phyloP scores from a whole-genome alignment of 73 alveolate species.

The Paraurostyla sp. region DNA sequence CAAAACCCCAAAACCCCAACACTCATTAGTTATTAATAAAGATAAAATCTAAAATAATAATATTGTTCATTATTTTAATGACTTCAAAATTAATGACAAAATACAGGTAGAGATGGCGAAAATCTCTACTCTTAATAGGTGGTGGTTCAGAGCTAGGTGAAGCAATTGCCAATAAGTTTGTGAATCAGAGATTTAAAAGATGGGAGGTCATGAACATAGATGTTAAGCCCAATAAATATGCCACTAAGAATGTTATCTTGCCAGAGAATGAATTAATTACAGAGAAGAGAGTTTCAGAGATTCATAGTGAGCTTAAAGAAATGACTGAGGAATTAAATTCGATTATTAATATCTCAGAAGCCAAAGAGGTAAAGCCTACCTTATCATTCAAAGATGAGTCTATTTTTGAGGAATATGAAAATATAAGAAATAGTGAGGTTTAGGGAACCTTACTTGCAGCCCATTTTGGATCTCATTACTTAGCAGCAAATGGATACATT shows the following conservation, averaged over 20 bases:
- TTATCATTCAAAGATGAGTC: neutral
- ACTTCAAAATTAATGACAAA: neutral
- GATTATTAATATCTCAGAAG: neutral
- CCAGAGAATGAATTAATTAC: neutral
- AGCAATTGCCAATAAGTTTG: neutral
- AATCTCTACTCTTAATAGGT: constrained; percentile 1
- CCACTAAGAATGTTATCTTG: constrained; percentile 10
- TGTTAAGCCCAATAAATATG: neutral
- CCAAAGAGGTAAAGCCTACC: neutral
- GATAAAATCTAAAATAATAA: too few species aligned
- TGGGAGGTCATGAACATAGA: constrained; percentile 46
- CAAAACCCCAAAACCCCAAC: too few species aligned
- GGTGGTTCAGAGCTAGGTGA: constrained; percentile 17
- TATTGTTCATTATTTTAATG: too few species aligned
- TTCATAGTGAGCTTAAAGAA: neutral
- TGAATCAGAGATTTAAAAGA: neutral
- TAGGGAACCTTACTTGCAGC: neutral
- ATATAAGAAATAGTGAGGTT: neutral
- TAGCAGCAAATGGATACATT: constrained; percentile 23
- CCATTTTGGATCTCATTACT: neutral
- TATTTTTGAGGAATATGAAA: constrained; percentile 40
- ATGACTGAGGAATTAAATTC: neutral
- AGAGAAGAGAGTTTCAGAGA: neutral
- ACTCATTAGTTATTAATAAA: too few species aligned
- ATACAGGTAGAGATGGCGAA: neutral